Conservation (phyloP, 495 filamentous ascomycete genomes). For the Penicillium lividum region DNA sequence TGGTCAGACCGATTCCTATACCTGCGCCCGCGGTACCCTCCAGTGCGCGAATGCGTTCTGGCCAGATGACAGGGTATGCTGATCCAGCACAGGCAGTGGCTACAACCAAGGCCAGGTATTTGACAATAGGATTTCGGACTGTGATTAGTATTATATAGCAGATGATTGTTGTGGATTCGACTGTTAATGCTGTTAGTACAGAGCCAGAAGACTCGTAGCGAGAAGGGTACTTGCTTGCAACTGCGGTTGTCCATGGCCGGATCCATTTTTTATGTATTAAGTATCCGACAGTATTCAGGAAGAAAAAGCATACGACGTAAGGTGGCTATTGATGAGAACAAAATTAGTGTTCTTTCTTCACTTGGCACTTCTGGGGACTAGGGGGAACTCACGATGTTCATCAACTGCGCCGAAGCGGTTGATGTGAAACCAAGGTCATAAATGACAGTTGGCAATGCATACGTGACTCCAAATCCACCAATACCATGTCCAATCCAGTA, state of each 20-base stretch:
- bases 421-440: conserved; percentile 45
- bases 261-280: conserved; percentile 38
- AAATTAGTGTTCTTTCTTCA: no score
- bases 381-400: conserved; percentile 40
- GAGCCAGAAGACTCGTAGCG: neutral
- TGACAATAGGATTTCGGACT: conserved; percentile 36
- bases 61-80: conserved; percentile 48
- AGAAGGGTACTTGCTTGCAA: conserved; percentile 31
- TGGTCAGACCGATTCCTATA: conserved; percentile 45
- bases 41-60: conserved; percentile 45
- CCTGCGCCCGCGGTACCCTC: conserved; percentile 42
- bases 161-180: conserved; percentile 42
- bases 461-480: conserved; percentile 44
- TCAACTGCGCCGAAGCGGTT: conserved; percentile 41
- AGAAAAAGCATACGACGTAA: conserved; percentile 40
- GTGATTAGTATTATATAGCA: conserved; percentile 49
- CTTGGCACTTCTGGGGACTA: no score
- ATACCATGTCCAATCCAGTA: conserved; percentile 46
- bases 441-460: conserved; percentile 45
- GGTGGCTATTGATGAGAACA: conserved; percentile 31
- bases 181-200: conserved; percentile 20
- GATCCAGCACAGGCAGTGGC: conserved; percentile 41
- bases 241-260: conserved; percentile 41
- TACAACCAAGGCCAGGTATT: conserved; percentile 42
- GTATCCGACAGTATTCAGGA: conserved; percentile 37